Base-by-base conservation (phyloP, 257 asterid species). In the Solanum dulcamara region DNA sequence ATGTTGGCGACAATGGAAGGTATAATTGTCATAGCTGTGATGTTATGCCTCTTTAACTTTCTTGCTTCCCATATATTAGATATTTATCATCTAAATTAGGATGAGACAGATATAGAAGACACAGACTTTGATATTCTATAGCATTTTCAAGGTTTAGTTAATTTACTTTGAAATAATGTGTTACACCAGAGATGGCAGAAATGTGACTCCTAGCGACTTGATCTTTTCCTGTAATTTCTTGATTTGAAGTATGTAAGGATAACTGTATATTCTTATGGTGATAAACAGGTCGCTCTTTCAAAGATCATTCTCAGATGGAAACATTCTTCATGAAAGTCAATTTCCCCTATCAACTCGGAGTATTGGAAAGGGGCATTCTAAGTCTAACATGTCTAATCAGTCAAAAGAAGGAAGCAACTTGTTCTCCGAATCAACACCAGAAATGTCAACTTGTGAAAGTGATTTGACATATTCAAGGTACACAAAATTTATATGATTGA, bases 221-320 rank as follows among this genome's bases (percentile, higher is more conserved):
- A 77, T 48, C 42, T 77, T 46, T 26, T 77, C 64, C 42, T 85
- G 75, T 86, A 13, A 44, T 80, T 88, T 86, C 83, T 62, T 85
- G 84, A 80, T 86, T 83, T 70, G 33, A 80, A 35, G 70, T 53
- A 82, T 22, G 60, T 26, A 50, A 33, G 32, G 83, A 86, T 89
- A 68, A 83, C 84, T 86, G 50, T 32, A 68, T 50, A 30, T 85
- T 85, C 28, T 86, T 57, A 60, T 85, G 81, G 88, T 67, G 85
- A 53, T 91, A 62, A 82, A 88, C 86, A 94, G 98, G 90, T 90
- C 92, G 42, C 84, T 85, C 83, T 92, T 92, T 89, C 93, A 92
- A 87, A 90, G 98, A 92, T 96, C 98, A 68, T 92, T 91, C 91
- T 96, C 98, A 10, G 99, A 94, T 91, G 98, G 99, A 84, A 93